Base-by-base conservation (phyloP, 2,329 filamentous ascomycete species). In the Alternaria arbusti region DNA sequence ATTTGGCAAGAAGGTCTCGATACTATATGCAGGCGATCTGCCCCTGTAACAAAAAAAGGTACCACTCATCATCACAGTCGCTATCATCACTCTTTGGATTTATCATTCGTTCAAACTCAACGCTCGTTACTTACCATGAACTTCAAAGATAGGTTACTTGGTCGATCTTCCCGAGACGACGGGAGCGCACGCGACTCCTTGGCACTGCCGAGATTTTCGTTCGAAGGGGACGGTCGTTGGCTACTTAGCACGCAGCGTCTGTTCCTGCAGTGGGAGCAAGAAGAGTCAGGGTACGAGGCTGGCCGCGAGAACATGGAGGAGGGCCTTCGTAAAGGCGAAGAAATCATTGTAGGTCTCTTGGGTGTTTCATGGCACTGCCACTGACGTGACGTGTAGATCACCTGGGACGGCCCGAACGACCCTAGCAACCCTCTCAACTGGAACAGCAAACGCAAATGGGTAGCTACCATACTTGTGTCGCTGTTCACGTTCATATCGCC, bases 351-450 rank as follows among this genome's bases (percentile, higher is more conserved):
- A 63, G 10, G 67, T 60, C n/a, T 22, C 23, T n/a, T 15, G 13
- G 6, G 9, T 20, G 7, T 11, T 26, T 47, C 11, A 20, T 20
- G 23, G 7, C 46, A 57, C 30, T 13, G 51, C 15, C 25, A 45
- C 64, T 73, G 28, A 70, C 58, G 28, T 46, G 40, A 45, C 36
- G 40, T 56, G 28, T 50, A 76, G 74, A 67, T 84, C 9, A 79
- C 79, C 0, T 85, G 82, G 82, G 82, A 84, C 61, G 80, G 81
- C 2, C 80, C 81, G 5, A 75, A 82, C 51, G 83, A 85, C 60
- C 81, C 81, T 13, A 71, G 66, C 32, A 84, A 84, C 59, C 83
- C 83, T 3, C 81, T 83, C 62, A 85, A 85, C 63, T 84, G 83
- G 83, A 70, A 75, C 3, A 75, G 75, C 52, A 76, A 76, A 54